Evolutionary conservation across 1,139 yeast genomes (phyloP).

Genomic region (Suhomyces anneliseae): DNA sequence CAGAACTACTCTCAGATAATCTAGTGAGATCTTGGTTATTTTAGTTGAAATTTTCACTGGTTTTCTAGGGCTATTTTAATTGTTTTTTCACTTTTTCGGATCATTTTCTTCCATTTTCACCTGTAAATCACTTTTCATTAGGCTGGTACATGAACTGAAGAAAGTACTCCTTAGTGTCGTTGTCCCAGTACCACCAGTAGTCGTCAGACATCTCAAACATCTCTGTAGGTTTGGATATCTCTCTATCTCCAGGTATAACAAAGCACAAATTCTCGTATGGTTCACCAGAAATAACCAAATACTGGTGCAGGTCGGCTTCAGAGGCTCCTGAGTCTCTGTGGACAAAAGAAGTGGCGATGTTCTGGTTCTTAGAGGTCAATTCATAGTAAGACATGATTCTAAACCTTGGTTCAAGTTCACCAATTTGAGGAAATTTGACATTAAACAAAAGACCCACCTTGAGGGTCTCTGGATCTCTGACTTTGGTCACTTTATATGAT

Average conservation of each 20-base stretch:
- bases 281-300: constrained; percentile 74
- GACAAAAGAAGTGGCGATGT: constrained; percentile 24
- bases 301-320: constrained; percentile 49
- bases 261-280: constrained; percentile 80
- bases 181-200: constrained; percentile 73
- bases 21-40: too few relatives aligned
- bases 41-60: too few relatives aligned
- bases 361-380: constrained; percentile 48
- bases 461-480: constrained; percentile 57
- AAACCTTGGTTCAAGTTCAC: constrained; percentile 65
- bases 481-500: constrained; percentile 61
- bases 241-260: constrained; percentile 61
- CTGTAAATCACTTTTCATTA: neutral
- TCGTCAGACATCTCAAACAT: constrained; percentile 35
- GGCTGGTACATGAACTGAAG: constrained; percentile 61
- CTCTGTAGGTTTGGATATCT: constrained; percentile 46
- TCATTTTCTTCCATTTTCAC: neutral
- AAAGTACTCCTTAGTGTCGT: constrained; percentile 65
- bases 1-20: too few relatives aligned
- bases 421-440: constrained; percentile 55
- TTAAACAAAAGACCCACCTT: constrained; percentile 64
- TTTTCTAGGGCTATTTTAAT: neutral
- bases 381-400: constrained; percentile 77
- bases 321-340: constrained; percentile 30
- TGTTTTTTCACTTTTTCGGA: neutral